phyloP scores from a whole-genome alignment of 2,329 filamentous ascomycete species.

The Colletotrichum filicis region DNA sequence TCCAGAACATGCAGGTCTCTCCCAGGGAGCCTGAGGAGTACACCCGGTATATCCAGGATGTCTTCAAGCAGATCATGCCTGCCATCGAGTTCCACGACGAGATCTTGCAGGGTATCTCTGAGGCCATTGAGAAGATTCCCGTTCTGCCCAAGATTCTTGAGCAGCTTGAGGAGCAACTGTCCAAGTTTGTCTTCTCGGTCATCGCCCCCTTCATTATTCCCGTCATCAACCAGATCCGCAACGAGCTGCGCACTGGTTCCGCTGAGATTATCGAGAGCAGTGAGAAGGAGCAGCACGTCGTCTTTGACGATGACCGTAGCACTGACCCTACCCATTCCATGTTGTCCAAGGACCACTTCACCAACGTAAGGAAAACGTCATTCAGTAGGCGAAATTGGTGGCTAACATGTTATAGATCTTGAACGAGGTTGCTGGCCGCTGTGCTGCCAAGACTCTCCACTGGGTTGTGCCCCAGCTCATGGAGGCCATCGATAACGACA shows the following conservation, averaged over 20 bases:
- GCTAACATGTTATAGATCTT: conserved; percentile 62
- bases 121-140: conserved; percentile 86
- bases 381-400: neutral
- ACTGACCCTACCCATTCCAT: conserved; percentile 93
- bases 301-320: conserved; percentile 82
- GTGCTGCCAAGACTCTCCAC: conserved; percentile 80
- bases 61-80: conserved; percentile 85
- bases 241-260: conserved; percentile 86
- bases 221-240: conserved; percentile 87
- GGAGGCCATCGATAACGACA: conserved; percentile 84
- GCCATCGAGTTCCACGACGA: conserved; percentile 93
- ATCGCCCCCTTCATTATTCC: conserved; percentile 90
- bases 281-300: conserved; percentile 83
- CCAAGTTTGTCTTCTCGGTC: conserved; percentile 90
- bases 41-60: conserved; percentile 78
- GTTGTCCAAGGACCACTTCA: conserved; percentile 96
- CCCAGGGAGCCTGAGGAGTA: conserved; percentile 87
- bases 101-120: conserved; percentile 80
- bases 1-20: conserved; percentile 78
- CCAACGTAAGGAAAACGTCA: conserved; percentile 66
- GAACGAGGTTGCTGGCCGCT: conserved; percentile 87
- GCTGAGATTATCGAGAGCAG: conserved; percentile 89
- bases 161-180: conserved; percentile 87
- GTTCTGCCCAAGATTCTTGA: conserved; percentile 87
- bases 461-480: conserved; percentile 94